Percentiles rank a stretch among this genome's conserved stretches.
Evolutionary conservation across 805 yeast species (phyloP).

Genomic region (Kodamaea kakaduensis): DNA sequence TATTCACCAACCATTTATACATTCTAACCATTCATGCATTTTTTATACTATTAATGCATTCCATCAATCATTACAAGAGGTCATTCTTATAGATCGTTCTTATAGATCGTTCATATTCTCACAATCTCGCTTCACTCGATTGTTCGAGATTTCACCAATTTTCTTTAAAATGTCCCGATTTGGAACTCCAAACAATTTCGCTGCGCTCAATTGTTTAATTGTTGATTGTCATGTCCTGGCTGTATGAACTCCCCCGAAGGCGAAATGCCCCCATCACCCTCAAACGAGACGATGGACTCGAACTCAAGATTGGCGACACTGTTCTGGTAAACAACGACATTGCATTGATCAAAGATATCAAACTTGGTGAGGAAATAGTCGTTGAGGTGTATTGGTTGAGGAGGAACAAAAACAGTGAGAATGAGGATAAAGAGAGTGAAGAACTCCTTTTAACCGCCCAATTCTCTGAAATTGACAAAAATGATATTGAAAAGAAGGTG

Average conservation of each 20-base stretch:
- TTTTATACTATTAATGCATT: too few species aligned
- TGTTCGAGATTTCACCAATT: too few species aligned
- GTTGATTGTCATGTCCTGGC: too few species aligned
- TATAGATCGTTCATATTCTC: too few species aligned
- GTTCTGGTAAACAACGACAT: constrained; percentile 41
- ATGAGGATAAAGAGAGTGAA: constrained; percentile 22
- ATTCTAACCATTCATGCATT: too few species aligned
- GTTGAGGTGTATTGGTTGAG: constrained; percentile 47
- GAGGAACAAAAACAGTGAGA: constrained; percentile 22
- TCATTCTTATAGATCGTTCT: too few species aligned
- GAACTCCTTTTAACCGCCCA: constrained; percentile 58
- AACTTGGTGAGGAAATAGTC: constrained; percentile 46
- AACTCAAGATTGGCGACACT: constrained; percentile 51
- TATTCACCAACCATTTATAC: too few species aligned
- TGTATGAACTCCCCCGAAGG: constrained; percentile 2
- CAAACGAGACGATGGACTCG: constrained; percentile 35
- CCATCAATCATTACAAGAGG: too few species aligned
- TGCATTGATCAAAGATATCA: constrained; percentile 49
- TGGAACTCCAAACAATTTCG: too few species aligned
- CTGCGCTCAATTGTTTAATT: too few species aligned
- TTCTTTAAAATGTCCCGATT: too few species aligned
- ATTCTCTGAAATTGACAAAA: constrained; percentile 39
- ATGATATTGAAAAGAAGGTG: constrained; percentile 42
- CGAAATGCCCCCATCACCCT: constrained; percentile 10
- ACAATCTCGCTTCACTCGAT: too few species aligned